Base-by-base conservation (phyloP, 1,284 basidiomycete species). In the Austroboletus niveus region DNA sequence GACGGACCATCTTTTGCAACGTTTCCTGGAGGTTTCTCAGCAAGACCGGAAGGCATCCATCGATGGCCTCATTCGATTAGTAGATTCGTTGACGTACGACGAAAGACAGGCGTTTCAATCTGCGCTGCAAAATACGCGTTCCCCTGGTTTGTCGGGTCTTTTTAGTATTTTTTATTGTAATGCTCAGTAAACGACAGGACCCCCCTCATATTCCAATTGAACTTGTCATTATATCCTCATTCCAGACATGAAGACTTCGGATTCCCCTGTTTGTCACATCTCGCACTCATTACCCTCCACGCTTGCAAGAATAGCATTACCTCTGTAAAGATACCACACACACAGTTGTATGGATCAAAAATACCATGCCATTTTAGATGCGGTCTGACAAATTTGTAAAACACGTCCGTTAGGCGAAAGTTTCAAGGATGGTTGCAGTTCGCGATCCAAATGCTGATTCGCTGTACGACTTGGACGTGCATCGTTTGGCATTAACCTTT, bases 21-120 rank as follows among this genome's bases (percentile, higher is more conserved):
- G 77, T 44, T 73, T 91, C 70, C 68, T 87, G 17, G 79, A 82
- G 15, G 70, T 85, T 49, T 76, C 81, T 8, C 80, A 82, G 52
- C 81, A 84, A 58, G 84, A 92, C 63, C 78, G 82, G 48, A 88
- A 87, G 69, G 81, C 80, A 8, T 79, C 85, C 5, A 65, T 92
- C 49, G 82, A 82, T 50, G 82, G 87, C 31, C 75, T 92, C 43
- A 66, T 81, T 49, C 81, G 83, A 42, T 69, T 91, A 9, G 79
- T 84, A 5, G 87, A 91, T 49, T 79, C 79, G 30, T 77, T 94
- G 48, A 77, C 83, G 1, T 79, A 85, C 8, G 87, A 90, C 35
- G 90, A 93, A 60, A 84, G 83, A 69, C 69, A 78, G 15, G 70
- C 78, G 1, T 65, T 94, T 47, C 75, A 87, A 43, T 70, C 73